Percentiles rank a stretch among this genome's conserved stretches.
Evolutionary conservation across 2,329 filamentous ascomycete species (phyloP).

Genomic region (Harringtonia aguacate): DNA sequence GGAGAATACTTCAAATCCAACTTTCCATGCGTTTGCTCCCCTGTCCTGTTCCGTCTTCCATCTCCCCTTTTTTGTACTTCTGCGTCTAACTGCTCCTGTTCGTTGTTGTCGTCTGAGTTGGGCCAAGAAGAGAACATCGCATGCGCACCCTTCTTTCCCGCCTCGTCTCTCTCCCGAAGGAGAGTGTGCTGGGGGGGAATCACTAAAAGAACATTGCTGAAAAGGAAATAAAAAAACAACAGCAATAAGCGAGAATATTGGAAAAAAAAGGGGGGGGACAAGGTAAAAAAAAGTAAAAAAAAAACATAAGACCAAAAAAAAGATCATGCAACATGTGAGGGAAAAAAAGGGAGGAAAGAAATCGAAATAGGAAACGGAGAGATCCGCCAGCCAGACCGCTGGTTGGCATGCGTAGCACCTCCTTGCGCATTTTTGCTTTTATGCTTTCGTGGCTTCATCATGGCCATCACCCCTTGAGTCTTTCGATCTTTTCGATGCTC

Average conservation of each 20-base stretch:
- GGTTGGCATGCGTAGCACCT: too few species aligned
- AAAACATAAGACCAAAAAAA: too few species aligned
- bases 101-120: not conserved
- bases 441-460: not conserved
- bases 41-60: not conserved
- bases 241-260: not conserved
- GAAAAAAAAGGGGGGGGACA: not conserved
- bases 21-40: not conserved
- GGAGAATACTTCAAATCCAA: not conserved
- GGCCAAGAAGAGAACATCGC: not conserved
- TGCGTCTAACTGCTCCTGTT: not conserved
- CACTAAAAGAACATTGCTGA: not conserved
- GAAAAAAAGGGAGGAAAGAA: not conserved
- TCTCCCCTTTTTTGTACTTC: not conserved
- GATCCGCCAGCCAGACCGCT: too few species aligned
- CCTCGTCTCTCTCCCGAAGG: not conserved
- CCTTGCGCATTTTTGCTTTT: not conserved
- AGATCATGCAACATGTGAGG: too few species aligned
- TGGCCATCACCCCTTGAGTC: not conserved
- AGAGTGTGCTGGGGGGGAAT: not conserved
- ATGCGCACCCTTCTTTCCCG: not conserved
- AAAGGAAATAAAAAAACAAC: not conserved
- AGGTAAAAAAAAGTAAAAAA: not conserved
- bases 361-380: too few species aligned
- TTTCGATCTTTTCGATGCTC: not conserved